A percentile compares a stretch with the other conserved stretches of the same genome.
phyloP scores from a whole-genome alignment of 2,329 filamentous ascomycete species.

The Stenocarpella maydis region DNA sequence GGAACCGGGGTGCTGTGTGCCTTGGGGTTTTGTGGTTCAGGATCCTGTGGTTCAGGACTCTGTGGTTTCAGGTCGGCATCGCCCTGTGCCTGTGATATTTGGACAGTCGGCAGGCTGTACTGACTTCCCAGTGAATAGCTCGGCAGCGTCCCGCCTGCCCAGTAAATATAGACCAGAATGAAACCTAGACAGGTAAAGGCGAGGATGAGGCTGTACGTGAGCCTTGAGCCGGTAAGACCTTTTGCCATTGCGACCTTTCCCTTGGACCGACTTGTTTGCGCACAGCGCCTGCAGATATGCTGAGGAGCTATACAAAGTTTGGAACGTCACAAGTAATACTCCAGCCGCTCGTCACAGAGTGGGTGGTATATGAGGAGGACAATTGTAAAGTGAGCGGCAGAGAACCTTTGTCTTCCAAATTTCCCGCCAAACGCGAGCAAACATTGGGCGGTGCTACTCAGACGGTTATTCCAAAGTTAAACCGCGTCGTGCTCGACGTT shows the following conservation, averaged over 20 bases:
- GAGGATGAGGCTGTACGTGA: slow-evolving; percentile 10
- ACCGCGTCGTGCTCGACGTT: no score
- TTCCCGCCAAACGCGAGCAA: neutral
- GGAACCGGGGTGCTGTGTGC: neutral
- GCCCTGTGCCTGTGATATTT: neutral
- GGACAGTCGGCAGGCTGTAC: neutral
- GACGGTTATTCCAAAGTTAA: no score
- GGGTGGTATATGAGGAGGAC: neutral
- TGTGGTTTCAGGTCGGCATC: neutral
- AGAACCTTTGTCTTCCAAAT: neutral
- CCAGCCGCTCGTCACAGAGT: neutral
- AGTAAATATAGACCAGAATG: neutral
- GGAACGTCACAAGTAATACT: neutral
- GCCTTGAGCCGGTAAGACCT: neutral
- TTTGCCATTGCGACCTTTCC: neutral
- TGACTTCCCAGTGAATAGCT: neutral
- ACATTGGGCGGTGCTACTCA: neutral
- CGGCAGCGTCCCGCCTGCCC: neutral
- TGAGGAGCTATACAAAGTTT: neutral
- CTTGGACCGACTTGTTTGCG: neutral
- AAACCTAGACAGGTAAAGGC: neutral
- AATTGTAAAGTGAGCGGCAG: neutral
- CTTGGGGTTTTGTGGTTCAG: neutral
- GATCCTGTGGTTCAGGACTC: neutral
- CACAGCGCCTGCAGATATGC: neutral